phyloP scores from a whole-genome alignment of 495 filamentous ascomycete genomes.

The Penicilliopsis zonata region DNA sequence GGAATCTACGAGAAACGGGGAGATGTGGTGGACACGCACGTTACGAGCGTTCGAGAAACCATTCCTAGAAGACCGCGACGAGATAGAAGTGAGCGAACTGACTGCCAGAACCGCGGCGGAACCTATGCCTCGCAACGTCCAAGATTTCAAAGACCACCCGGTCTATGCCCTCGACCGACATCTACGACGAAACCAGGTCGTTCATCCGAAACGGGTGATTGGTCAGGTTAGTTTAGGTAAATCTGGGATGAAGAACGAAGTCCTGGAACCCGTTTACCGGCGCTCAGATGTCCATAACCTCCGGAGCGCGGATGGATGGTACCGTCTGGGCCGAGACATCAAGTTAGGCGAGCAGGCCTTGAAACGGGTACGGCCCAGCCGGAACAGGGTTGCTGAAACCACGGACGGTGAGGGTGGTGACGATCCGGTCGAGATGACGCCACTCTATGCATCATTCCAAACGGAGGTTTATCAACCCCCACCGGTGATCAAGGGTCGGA shows the following conservation, averaged over 20 bases:
- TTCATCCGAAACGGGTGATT: constrained; percentile 55
- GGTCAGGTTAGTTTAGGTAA: constrained; percentile 69
- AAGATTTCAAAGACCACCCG: constrained; percentile 90
- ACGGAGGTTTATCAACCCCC: constrained; percentile 66
- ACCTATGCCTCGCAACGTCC: constrained; percentile 79
- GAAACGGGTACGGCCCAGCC: constrained; percentile 46
- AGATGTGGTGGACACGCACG: constrained; percentile 58
- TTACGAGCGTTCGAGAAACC: constrained; percentile 48
- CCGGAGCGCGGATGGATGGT: constrained; percentile 75
- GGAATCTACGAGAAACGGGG: constrained; percentile 53
- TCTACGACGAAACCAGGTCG: constrained; percentile 70
- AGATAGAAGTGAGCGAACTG: constrained; percentile 71
- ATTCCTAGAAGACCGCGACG: constrained; percentile 52
- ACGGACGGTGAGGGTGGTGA: constrained; percentile 29
- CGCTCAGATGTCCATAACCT: constrained; percentile 67
- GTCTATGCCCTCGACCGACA: constrained; percentile 82
- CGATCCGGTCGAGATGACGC: constrained; percentile 25
- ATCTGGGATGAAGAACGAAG: constrained; percentile 38
- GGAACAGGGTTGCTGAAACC: constrained; percentile 23
- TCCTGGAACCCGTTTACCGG: constrained; percentile 59
- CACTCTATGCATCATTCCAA: constrained; percentile 64
- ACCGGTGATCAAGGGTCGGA: constrained; percentile 56
- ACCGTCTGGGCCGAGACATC: constrained; percentile 67
- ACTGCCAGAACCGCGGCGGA: constrained; percentile 57
- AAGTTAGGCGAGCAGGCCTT: constrained; percentile 62